Base-by-base conservation (phyloP, 1,284 basidiomycete genomes). In the Pseudozyma hubeiensis region DNA sequence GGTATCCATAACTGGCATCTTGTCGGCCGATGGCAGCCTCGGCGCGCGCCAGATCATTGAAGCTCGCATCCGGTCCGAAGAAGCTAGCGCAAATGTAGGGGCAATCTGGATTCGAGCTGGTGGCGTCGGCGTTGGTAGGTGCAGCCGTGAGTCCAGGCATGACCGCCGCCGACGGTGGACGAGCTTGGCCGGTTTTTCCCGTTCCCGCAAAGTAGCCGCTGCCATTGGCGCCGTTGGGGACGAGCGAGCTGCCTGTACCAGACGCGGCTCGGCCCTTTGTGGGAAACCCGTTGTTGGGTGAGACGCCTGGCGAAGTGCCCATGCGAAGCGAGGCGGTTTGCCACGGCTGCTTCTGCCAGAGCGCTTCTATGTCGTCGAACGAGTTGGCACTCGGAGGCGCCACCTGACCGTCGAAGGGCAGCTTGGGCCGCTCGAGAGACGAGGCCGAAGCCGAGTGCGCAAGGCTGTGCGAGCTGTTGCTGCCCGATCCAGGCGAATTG, bases 331-430 rank as follows among this genome's bases (percentile, higher is more conserved):
- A 65, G 1, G 71, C 65, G 5, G 72, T 69, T 56, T 70, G 63
- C 72, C 72, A 75, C 19, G 72, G 72, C 24, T 75, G 72, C 50
- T 75, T 75, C 24, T 63, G 56, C 72, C 72, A 75, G 11, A 75
- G 39, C 34, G 72, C 72, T 44, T 75, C 72, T 7, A 75, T 70
- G 37, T 75, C 72, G 31, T 75, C 72, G 13, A 75, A 75, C 31
- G 65, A 69, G 37, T 73, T 73, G 51, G 70, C 70, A 19, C 47
- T 67, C 1, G 48, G 47, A 9, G 64, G 64, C 13, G 64, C 57
- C 8, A 68, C 50, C 19, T 58, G 56, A 1, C 65, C 61, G n/a
- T 68, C 61, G 11, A 74, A 73, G 0, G 64, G 64, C 45, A 73
- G 30, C 35, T 64, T 67, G 46, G 64, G 61, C 13, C 64, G 56